A percentile compares a stretch with the other conserved stretches of the same genome.
These are phyloP conservation scores for Daedalea quercina DNA, from an alignment of 768 basidiomycete genomes.

Conservation along the genomic window DNA sequence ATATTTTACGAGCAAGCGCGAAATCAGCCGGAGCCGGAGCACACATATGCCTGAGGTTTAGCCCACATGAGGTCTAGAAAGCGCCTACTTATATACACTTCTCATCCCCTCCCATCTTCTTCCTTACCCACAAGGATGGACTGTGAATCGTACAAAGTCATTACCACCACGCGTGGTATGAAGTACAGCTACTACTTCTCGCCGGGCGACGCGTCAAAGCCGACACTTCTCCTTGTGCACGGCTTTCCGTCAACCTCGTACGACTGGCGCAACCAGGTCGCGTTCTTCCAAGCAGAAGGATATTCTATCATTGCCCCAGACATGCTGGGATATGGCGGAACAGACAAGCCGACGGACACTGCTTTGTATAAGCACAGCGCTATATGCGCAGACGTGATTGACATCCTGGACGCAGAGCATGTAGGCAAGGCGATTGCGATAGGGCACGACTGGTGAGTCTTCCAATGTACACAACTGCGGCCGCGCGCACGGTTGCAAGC, in stretches of 20 bases:
- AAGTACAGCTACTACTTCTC: slow-evolving; percentile 31
- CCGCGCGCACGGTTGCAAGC: neutral
- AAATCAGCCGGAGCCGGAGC: too few relatives aligned
- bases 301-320: slow-evolving; percentile 41
- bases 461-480: too few relatives aligned
- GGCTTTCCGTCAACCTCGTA: slow-evolving; percentile 36
- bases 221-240: slow-evolving; percentile 37
- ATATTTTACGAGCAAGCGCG: too few relatives aligned
- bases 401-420: slow-evolving; percentile 25
- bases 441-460: slow-evolving; percentile 28
- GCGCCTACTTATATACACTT: too few relatives aligned
- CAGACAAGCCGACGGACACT: slow-evolving; percentile 32
- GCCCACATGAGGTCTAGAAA: too few relatives aligned
- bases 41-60: too few relatives aligned
- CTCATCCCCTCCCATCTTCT: too few relatives aligned
- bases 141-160: slow-evolving; percentile 26
- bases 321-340: slow-evolving; percentile 40
- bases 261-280: slow-evolving; percentile 37
- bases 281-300: slow-evolving; percentile 31
- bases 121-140: slow-evolving; percentile 12
- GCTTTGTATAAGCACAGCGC: slow-evolving; percentile 19
- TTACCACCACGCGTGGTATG: slow-evolving; percentile 26
- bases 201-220: slow-evolving; percentile 20
- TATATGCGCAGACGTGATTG: slow-evolving; percentile 26
- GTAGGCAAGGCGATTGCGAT: slow-evolving; percentile 24